A percentile compares a stretch with the other conserved stretches of the same genome.
phyloP scores from a whole-genome alignment of 2,329 filamentous ascomycete species.

The Aspergillus oerlinghausenensis region DNA sequence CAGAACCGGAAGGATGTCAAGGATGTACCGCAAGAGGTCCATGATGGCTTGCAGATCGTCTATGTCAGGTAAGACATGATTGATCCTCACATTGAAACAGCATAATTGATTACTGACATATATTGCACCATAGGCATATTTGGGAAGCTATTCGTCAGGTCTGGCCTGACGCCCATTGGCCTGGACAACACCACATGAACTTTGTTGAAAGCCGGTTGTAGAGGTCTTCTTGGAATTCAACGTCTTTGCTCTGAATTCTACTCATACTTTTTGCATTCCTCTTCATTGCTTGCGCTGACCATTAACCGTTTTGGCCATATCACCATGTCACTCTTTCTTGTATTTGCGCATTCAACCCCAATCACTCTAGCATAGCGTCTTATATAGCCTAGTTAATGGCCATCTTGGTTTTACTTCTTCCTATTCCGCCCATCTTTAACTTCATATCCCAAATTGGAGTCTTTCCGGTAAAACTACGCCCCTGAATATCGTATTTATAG shows the following conservation, averaged over 20 bases:
- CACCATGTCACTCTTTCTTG: not conserved
- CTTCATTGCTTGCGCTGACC: not conserved
- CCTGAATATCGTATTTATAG: not conserved
- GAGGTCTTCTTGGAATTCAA: constrained; percentile 16
- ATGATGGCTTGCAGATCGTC: constrained; percentile 78
- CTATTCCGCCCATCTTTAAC: not conserved
- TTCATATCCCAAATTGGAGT: not conserved
- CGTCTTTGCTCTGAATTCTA: not conserved
- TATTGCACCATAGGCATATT: constrained; percentile 61
- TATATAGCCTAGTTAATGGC: not conserved
- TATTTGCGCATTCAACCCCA: constrained; percentile 1
- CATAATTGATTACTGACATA: constrained; percentile 11
- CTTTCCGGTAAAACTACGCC: not conserved
- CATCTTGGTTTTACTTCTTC: not conserved
- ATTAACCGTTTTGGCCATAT: not conserved
- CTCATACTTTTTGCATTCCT: constrained; percentile 14
- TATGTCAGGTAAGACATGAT: constrained; percentile 68
- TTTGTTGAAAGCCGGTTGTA: constrained; percentile 76
- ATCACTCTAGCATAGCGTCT: constrained; percentile 6
- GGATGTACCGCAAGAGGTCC: constrained; percentile 86
- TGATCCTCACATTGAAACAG: not conserved
- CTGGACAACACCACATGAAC: constrained; percentile 64
- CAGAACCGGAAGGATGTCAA: constrained; percentile 89
- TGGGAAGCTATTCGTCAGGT: constrained; percentile 89
- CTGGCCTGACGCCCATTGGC: constrained; percentile 88